Percentiles rank a stretch among this genome's conserved stretches.
Evolutionary conservation across 768 basidiomycete genomes (phyloP).

Genomic region (Collybiopsis confluens): DNA sequence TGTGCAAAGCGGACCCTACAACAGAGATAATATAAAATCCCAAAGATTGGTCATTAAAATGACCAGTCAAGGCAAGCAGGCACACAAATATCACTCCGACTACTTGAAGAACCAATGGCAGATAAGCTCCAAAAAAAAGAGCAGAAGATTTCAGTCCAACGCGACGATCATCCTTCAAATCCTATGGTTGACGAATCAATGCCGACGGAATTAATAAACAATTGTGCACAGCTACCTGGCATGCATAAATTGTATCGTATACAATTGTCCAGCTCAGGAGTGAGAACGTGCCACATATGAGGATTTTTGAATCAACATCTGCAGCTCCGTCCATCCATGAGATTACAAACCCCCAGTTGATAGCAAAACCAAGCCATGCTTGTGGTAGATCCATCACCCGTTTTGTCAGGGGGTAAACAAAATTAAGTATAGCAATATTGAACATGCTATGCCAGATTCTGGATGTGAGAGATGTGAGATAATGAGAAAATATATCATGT

Average conservation of each 20-base stretch:
- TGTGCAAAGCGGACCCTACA: slow-evolving; percentile 14
- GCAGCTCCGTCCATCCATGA: slow-evolving; percentile 17
- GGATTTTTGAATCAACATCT: slow-evolving; percentile 6
- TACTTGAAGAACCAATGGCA: slow-evolving; percentile 37
- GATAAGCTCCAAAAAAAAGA: slow-evolving; percentile 46
- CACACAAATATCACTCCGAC: slow-evolving; percentile 28
- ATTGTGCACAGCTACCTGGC: slow-evolving; percentile 18
- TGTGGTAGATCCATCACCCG: slow-evolving; percentile 24
- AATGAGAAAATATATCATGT: background rate
- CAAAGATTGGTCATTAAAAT: slow-evolving; percentile 20
- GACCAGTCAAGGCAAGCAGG: slow-evolving; percentile 20
- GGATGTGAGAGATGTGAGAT: background rate
- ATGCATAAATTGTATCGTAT: slow-evolving; percentile 57
- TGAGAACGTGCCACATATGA: background rate
- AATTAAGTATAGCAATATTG: slow-evolving; percentile 16
- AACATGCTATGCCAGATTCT: slow-evolving; percentile 17
- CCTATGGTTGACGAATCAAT: no score
- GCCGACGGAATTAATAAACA: background rate
- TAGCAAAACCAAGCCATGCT: slow-evolving; percentile 21
- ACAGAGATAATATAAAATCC: slow-evolving; percentile 15
- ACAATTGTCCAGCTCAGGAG: slow-evolving; percentile 16
- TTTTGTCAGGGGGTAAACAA: slow-evolving; percentile 24
- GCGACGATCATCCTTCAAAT: slow-evolving; percentile 52
- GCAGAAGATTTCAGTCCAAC: slow-evolving; percentile 63
- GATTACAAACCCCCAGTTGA: slow-evolving; percentile 16